Evolutionary conservation across 768 basidiomycete genomes (phyloP).

Genomic region (Hygrocybe coccinea): DNA sequence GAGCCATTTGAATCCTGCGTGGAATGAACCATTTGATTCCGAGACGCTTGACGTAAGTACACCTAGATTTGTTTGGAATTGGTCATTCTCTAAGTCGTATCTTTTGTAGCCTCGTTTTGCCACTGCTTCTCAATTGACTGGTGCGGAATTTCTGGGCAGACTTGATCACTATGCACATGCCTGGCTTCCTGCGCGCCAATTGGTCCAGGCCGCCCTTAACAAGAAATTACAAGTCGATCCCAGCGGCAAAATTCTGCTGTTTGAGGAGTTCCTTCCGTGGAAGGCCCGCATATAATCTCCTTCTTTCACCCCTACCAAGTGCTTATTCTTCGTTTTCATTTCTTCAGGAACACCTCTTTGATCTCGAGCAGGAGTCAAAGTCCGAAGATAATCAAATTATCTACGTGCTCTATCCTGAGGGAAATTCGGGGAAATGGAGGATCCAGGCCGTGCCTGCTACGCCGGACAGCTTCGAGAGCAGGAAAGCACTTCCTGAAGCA

Average conservation of each 20-base stretch:
- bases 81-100: too few relatives aligned
- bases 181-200: slow-evolving; percentile 87
- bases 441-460: slow-evolving; percentile 85
- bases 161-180: slow-evolving; percentile 80
- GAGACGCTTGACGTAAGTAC: slow-evolving; percentile 64
- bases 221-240: slow-evolving; percentile 59
- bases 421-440: slow-evolving; percentile 72
- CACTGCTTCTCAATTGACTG: slow-evolving; percentile 76
- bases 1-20: slow-evolving; percentile 78
- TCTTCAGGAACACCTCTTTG: slow-evolving; percentile 75
- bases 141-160: slow-evolving; percentile 75
- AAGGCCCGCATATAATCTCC: slow-evolving; percentile 48
- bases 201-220: slow-evolving; percentile 59
- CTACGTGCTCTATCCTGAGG: slow-evolving; percentile 90
- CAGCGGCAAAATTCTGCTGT: slow-evolving; percentile 71
- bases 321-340: slow-evolving; percentile 11
- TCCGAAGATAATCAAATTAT: slow-evolving; percentile 50
- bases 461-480: slow-evolving; percentile 81
- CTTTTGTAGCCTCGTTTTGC: slow-evolving; percentile 58
- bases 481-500: slow-evolving; percentile 86
- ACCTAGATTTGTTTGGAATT: slow-evolving; percentile 3
- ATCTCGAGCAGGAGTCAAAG: slow-evolving; percentile 63
- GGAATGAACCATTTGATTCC: slow-evolving; percentile 80
- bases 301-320: background rate
- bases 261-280: slow-evolving; percentile 82